Evolutionary conservation across 2,329 filamentous ascomycete genomes (phyloP), one percentile per base, ranked within the genome.

Genomic region (Colletotrichum siamense): DNA sequence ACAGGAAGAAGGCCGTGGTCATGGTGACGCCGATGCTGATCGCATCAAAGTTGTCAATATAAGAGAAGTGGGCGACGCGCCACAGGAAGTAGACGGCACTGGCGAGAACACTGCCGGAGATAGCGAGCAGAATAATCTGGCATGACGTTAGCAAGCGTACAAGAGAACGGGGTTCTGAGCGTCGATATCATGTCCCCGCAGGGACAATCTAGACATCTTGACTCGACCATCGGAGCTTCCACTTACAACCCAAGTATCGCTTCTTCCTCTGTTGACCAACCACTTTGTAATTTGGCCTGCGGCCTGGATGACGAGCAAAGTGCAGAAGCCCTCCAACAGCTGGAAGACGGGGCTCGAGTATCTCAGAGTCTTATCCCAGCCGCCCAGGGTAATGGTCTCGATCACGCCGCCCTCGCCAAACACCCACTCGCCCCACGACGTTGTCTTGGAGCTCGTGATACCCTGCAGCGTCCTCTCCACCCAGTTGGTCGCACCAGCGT

Each of bases 311-410:
- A 99, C 96, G 73, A 99, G 88, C 80, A 99, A 87, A 82, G 95
- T 99, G 88, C 97, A 99, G 87, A 99, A 99, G 8, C 97, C 97
- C 85, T 99, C 97, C 69, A 95, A 92, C 10, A 99, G 89, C 86
- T 99, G 97, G 87, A 99, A 99, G 68, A 98, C 91, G 0, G 97
- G 97, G 6, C 95, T 98, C 39, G 96, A 98, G 88, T 98, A 99
- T 82, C 94, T 91, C 85, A 99, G 86, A 66, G 95, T 88, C 83
- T 94, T 96, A 83, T 98, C 96, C 97, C 97, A 99, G 69, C 91
- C 92, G 34, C 96, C 96, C 78, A 99, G 91, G 26, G 95, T 94
- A 77, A 94, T 87, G 39, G 91, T 94, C 87, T 99, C 95, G 30
- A 98, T 83, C 75, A 99, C 83, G 3, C 96, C 96, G 76, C 95